phyloP scores from a whole-genome alignment of 2,329 filamentous ascomycete species.

The Aphanocladium album region DNA sequence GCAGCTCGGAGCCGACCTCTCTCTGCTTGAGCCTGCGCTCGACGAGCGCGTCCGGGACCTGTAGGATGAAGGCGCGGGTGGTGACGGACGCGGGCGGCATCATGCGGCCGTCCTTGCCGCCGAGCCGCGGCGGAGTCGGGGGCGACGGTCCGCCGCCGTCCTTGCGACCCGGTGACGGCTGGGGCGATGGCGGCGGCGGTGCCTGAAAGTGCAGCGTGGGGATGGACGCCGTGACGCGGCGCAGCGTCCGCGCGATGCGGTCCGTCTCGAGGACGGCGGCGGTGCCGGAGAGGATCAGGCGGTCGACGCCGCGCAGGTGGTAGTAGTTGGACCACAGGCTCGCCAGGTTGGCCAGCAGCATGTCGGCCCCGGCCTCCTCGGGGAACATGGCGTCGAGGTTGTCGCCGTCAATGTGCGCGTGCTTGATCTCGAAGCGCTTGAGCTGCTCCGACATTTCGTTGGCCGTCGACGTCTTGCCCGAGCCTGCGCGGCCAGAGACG shows the following conservation, averaged over 20 bases:
- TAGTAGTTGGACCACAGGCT: constrained; percentile 15
- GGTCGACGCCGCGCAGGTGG: constrained; percentile 14
- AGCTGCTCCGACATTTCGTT: constrained; percentile 16
- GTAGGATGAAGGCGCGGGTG: constrained; percentile 11
- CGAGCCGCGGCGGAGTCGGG: not conserved
- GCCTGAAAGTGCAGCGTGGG: not conserved
- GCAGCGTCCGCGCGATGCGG: constrained; percentile 10
- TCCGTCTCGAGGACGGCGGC: constrained; percentile 11
- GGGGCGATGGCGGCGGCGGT: constrained; percentile 5
- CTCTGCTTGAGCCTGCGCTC: constrained; percentile 6
- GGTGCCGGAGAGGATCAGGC: constrained; percentile 13
- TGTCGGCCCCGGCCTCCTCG: constrained; percentile 7
- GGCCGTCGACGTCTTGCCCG: constrained; percentile 14
- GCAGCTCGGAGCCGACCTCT: constrained; percentile 14
- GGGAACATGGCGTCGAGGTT: constrained; percentile 14
- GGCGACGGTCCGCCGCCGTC: not conserved
- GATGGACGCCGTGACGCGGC: constrained; percentile 11
- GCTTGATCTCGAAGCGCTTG: constrained; percentile 10
- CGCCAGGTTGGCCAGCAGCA: constrained; percentile 14
- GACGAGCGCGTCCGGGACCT: constrained; percentile 11
- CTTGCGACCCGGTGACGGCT: not conserved
- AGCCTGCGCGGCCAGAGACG: constrained; percentile 16
- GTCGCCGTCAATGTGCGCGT: constrained; percentile 16
- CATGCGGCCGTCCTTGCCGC: constrained; percentile 8
- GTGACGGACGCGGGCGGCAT: constrained; percentile 13